Base-by-base conservation (phyloP, 192 early-diverging fungal species). In the Coemansia sp. region DNA sequence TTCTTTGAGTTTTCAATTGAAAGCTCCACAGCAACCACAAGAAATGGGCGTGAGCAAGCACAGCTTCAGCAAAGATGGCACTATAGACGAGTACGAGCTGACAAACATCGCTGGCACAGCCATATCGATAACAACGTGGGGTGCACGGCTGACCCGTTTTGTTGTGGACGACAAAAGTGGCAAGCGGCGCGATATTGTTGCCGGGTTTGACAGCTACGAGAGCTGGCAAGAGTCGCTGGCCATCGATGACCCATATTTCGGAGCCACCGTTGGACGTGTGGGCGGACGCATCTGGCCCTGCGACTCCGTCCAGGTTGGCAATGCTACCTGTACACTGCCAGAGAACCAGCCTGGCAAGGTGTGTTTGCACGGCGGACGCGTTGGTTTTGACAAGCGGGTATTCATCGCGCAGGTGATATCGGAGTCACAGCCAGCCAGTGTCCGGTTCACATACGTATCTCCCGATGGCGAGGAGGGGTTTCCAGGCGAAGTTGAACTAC, bases 401-500 rank as follows among this genome's bases (percentile, higher is more conserved):
- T 97, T 90, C 87, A 57, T 65, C 13, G 85, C 74, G 7, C 44
- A 78, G 20, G 40, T 89, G 5, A 12, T 84, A 8, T 71, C 69
- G 0, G 53, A 85, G 38, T 51, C 58, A 2, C 57, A 68, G 41
- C 82, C 87, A 5, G 72, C 89, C 9, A 75, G 71, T n/a, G 83
- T 93, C 59, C 73, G 59, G 17, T 79, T 95, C 58, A 74, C 69
- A 2, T 76, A 85, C 46, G 59, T 84, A n/a, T 91, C 90, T 5
- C 71, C 80, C 2, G 90, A 91, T 71, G 87, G 88, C 32, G 91
- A 94, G 14, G 87, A 94, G 74, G 91, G 91, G 4, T 94, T 91
- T 54, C 94, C 95, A 10, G 92, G 90, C 12, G 81, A 77, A 2
- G 64, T 96, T 4, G 77, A 77, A 16, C 81, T 88, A 2, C 20